Percentiles rank a stretch among this genome's conserved stretches.
Evolutionary conservation across 2,329 filamentous ascomycete species (phyloP).

Genomic region (Myriosclerotinia curreyana): DNA sequence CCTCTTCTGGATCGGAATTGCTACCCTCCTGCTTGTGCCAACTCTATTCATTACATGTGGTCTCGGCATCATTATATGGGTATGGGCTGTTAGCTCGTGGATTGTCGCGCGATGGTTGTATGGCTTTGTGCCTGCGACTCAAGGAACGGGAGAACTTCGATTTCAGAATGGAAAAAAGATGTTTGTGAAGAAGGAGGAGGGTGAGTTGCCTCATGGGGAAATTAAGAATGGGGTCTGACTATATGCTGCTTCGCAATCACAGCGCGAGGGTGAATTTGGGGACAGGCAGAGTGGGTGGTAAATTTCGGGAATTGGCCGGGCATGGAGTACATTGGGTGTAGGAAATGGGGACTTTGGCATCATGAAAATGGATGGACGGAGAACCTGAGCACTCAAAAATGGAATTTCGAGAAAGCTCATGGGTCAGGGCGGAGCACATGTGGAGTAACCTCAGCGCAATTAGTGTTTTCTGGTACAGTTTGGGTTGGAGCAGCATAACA

Average conservation of each 20-base stretch:
- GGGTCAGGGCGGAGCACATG: neutral
- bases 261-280: too few species aligned
- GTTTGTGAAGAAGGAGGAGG: constrained; percentile 30
- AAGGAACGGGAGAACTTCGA: constrained; percentile 26
- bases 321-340: neutral
- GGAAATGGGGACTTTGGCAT: neutral
- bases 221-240: constrained; percentile 21
- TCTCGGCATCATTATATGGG: constrained; percentile 62
- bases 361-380: too few species aligned
- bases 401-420: neutral
- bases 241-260: too few species aligned
- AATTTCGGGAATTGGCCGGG: neutral
- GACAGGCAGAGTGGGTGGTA: neutral
- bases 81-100: constrained; percentile 63
- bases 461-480: neutral
- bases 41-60: constrained; percentile 63
- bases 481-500: too few species aligned
- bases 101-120: constrained; percentile 49
- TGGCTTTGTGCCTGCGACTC: constrained; percentile 33
- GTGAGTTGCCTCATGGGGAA: constrained; percentile 26
- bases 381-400: neutral
- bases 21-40: constrained; percentile 65
- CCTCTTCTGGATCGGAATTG: constrained; percentile 65
- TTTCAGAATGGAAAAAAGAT: constrained; percentile 32
- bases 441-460: neutral